Conservation (phyloP, 1,284 basidiomycete genomes). For the Ganoderma multipileum region DNA sequence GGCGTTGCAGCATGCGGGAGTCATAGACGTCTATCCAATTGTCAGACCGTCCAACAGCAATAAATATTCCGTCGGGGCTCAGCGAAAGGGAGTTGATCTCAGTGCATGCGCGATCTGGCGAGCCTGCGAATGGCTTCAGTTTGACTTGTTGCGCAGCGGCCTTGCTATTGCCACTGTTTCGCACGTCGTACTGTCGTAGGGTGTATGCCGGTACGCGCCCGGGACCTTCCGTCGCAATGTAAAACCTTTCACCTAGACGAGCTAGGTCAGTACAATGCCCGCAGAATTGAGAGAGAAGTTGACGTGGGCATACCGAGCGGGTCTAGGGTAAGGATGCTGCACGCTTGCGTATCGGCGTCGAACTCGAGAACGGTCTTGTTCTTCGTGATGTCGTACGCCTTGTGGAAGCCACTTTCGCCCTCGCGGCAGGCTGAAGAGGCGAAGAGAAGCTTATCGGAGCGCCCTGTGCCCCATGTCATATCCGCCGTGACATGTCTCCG, state of each 20-base stretch:
- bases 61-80: conserved; percentile 66
- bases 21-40: conserved; percentile 70
- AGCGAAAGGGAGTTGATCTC: conserved; percentile 60
- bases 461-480: conserved; percentile 59
- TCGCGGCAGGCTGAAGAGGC: conserved; percentile 62
- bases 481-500: conserved; percentile 32
- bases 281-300: background rate
- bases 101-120: conserved; percentile 27
- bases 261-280: background rate
- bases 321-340: conserved; percentile 47
- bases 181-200: conserved; percentile 64
- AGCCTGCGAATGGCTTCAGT: conserved; percentile 43
- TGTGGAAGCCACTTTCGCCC: conserved; percentile 52
- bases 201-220: conserved; percentile 39
- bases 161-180: conserved; percentile 36
- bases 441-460: conserved; percentile 52
- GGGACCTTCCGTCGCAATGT: conserved; percentile 51
- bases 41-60: conserved; percentile 67
- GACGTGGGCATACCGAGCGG: conserved; percentile 15
- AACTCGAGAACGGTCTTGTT: conserved; percentile 43
- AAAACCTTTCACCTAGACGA: conserved; percentile 25
- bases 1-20: conserved; percentile 54
- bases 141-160: conserved; percentile 39
- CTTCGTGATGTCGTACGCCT: conserved; percentile 52
- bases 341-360: conserved; percentile 40